Evolutionary conservation across 2,329 filamentous ascomycete genomes (phyloP).

Genomic region (Cladophialophora bantiana): DNA sequence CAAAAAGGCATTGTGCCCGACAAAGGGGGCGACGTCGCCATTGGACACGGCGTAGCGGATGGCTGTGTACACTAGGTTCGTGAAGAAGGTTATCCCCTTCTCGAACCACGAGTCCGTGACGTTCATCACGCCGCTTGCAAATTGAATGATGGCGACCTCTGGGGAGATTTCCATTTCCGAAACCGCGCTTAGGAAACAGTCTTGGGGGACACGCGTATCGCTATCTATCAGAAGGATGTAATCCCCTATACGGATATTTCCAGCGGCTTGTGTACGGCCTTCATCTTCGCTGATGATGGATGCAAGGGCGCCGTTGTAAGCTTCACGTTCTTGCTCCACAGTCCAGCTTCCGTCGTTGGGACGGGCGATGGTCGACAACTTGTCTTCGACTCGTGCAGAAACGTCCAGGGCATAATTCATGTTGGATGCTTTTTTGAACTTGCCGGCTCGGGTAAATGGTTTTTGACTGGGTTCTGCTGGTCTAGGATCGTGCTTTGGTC

Average conservation of each 20-base stretch:
- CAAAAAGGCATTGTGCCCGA: slow-evolving; percentile 78
- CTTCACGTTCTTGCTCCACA: slow-evolving; percentile 48
- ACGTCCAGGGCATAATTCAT: slow-evolving; percentile 75
- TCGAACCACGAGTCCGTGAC: slow-evolving; percentile 76
- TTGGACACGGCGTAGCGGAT: slow-evolving; percentile 74
- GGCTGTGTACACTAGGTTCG: slow-evolving; percentile 76
- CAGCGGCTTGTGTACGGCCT: slow-evolving; percentile 71
- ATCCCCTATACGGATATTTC: slow-evolving; percentile 84
- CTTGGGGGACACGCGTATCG: slow-evolving; percentile 71
- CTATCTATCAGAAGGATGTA: slow-evolving; percentile 75
- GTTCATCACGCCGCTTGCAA: slow-evolving; percentile 78
- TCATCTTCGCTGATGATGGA: slow-evolving; percentile 62
- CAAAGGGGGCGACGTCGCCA: slow-evolving; percentile 76
- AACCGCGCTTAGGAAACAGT: slow-evolving; percentile 73
- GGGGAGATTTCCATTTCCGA: slow-evolving; percentile 74
- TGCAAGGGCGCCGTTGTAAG: slow-evolving; percentile 59
- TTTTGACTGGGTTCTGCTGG: slow-evolving; percentile 27
- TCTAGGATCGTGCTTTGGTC: slow-evolving; percentile 60
- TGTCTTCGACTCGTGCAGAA: slow-evolving; percentile 68
- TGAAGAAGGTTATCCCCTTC: slow-evolving; percentile 79
- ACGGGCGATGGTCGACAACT: slow-evolving; percentile 48
- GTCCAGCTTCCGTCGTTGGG: slow-evolving; percentile 39
- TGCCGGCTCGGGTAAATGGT: slow-evolving; percentile 58
- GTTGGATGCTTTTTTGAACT: slow-evolving; percentile 77
- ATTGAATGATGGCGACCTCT: slow-evolving; percentile 75